Base-by-base conservation (phyloP, 805 yeast species). In the Ogataea wickerhamii region DNA sequence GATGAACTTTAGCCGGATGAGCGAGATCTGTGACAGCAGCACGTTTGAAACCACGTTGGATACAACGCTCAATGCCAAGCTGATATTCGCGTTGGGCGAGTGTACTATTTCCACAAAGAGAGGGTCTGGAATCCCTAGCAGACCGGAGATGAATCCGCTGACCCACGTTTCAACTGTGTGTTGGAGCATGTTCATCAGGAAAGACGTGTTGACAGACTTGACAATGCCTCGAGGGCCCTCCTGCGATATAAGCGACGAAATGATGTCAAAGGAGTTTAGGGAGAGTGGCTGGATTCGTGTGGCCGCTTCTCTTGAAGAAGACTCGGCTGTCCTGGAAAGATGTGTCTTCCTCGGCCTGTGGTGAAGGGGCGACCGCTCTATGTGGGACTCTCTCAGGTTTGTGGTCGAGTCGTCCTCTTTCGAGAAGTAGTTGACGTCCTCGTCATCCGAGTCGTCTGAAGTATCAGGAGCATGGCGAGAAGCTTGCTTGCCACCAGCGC, bases 101-200 rank as follows among this genome's bases (percentile, higher is more conserved):
- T 85, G 93, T 16, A 86, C 71, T 35, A 84, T 71, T 46, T 87
- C 95, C 49, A 87, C 80, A 57, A 87, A 82, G 44, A 80, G 78
- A 3, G 96, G 96, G 56, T 89, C 97, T 0, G 96, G 95, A 21
- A 87, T 76, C 14, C 84, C 82, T 36, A 85, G 60, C 32, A 86
- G 64, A 2, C 96, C 93, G 4, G 96, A 80, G 6, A 88, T 56
- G 45, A 89, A 76, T 3, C 96, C 96, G 0, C 94, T 83, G 33
- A 88, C 70, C 97, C 98, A 89, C 1, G 96, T 87, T 54, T 86
- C 91, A 32, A 88, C 64, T 0, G 95, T 83, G 34, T 79, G 76
- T 2, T 82, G 76, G 14, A 87, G 66, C 0, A 95, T 83, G 37
- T 75, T 82, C 55, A 83, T 73, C 14, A 93, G 69, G 52, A 88